Evolutionary conservation across 306 rosid genomes (phyloP).

Genomic region (Rosa lucieae): DNA sequence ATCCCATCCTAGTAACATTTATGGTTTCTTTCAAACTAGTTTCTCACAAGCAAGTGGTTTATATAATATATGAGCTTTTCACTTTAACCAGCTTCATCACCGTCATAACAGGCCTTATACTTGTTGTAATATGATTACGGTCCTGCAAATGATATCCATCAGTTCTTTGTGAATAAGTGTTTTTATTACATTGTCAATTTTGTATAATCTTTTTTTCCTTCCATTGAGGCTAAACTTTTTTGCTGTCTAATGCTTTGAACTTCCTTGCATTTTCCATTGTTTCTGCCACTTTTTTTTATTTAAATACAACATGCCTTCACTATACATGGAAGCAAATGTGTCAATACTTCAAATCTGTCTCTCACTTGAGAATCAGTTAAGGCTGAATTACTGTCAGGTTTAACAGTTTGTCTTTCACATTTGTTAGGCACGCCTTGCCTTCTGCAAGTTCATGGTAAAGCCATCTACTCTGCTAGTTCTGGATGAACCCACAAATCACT

Average conservation of each 20-base stretch:
- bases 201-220: neutral
- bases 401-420: constrained; percentile 21
- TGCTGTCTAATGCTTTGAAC: neutral
- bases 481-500: constrained; percentile 98
- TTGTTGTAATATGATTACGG: neutral
- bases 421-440: constrained; percentile 90
- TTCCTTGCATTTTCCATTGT: neutral
- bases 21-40: neutral
- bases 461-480: constrained; percentile 86
- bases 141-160: too few relatives aligned
- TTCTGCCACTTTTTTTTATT: neutral
- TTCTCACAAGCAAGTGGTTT: neutral
- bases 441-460: constrained; percentile 96
- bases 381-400: neutral
- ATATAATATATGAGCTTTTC: neutral
- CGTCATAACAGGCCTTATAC: neutral
- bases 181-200: neutral
- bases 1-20: neutral
- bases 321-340: too few relatives aligned
- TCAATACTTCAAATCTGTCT: too few relatives aligned
- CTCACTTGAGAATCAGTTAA: neutral
- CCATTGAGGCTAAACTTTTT: constrained; percentile 15
- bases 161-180: neutral
- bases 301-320: neutral
- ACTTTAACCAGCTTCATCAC: neutral